These are phyloP conservation scores for Margaritispora aquatica DNA, from an alignment of 495 filamentous ascomycete species.

Conservation along the genomic window DNA sequence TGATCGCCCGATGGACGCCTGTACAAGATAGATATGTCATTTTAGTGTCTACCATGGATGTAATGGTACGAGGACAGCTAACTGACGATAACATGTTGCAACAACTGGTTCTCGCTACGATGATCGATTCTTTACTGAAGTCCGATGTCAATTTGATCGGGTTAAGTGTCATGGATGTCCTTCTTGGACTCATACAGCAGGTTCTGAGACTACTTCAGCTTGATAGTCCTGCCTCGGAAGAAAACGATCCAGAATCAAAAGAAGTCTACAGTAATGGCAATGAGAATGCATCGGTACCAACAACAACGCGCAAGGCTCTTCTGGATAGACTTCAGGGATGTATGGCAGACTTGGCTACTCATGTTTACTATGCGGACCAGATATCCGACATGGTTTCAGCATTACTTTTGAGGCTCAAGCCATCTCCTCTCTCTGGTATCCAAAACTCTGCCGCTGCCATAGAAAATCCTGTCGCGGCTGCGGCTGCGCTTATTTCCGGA, in stretches of 20 bases:
- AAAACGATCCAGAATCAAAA: constrained; percentile 1
- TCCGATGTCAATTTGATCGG: constrained; percentile 91
- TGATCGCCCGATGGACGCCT: constrained; percentile 75
- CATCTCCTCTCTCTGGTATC: constrained; percentile 35
- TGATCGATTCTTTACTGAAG: constrained; percentile 73
- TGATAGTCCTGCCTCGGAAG: constrained; percentile 29
- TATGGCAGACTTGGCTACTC: constrained; percentile 81
- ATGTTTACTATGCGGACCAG: constrained; percentile 92
- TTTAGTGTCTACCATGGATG: constrained; percentile 71
- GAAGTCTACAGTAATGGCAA: background rate
- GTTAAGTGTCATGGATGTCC: constrained; percentile 85
- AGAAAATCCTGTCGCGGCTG: constrained; percentile 32
- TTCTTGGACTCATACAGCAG: constrained; percentile 74
- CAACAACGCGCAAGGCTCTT: constrained; percentile 18
- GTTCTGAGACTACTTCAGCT: constrained; percentile 67
- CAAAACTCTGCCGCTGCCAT: constrained; percentile 35
- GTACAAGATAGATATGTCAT: constrained; percentile 90
- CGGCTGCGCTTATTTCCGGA: constrained; percentile 18
- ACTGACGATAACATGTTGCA: constrained; percentile 59
- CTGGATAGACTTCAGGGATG: constrained; percentile 53
- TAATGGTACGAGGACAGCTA: constrained; percentile 55
- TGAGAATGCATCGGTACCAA: constrained; percentile 15
- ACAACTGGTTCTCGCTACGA: constrained; percentile 63
- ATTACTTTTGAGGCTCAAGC: constrained; percentile 69
- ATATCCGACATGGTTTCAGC: constrained; percentile 84